A percentile compares a stretch with the other conserved stretches of the same genome.
Evolutionary conservation across 2,329 filamentous ascomycete species (phyloP).

Genomic region (Fusarium foetens): DNA sequence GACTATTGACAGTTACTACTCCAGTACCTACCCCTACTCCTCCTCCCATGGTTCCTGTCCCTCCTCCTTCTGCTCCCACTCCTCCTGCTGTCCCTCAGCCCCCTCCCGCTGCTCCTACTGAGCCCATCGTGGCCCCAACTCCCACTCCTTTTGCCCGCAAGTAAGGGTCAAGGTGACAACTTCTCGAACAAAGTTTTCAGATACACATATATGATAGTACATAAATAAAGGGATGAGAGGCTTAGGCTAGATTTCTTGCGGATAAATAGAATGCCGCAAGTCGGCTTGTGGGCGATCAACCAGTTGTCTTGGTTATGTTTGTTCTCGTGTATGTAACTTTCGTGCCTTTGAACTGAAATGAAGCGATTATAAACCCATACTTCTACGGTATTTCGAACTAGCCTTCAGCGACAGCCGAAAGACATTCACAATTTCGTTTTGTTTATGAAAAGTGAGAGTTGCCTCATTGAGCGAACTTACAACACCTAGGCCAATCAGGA

Average conservation of each 20-base stretch:
- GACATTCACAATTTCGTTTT: background rate
- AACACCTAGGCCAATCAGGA: slow-evolving; percentile 25
- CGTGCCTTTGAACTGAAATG: background rate
- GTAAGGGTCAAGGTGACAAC: background rate
- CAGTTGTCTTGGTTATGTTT: background rate
- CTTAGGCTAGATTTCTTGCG: slow-evolving; percentile 4
- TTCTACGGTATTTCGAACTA: background rate
- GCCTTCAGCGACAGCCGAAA: background rate
- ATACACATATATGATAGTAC: slow-evolving; percentile 15
- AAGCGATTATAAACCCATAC: background rate
- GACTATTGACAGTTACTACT: slow-evolving; percentile 2
- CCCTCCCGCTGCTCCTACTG: slow-evolving; percentile 6
- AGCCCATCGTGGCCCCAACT: slow-evolving; percentile 9
- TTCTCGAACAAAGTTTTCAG: slow-evolving; percentile 1
- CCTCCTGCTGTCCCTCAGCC: slow-evolving; percentile 4
- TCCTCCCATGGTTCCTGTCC: background rate
- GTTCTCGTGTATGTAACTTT: background rate
- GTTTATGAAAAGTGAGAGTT: background rate
- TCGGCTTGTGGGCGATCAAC: background rate
- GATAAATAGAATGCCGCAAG: slow-evolving; percentile 14
- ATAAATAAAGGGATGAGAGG: background rate
- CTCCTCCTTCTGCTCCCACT: background rate
- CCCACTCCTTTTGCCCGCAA: slow-evolving; percentile 22
- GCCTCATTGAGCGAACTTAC: slow-evolving; percentile 23
- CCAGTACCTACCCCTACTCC: background rate